phyloP scores from a whole-genome alignment of 2,329 filamentous ascomycete species.

The Talaromyces sp. region DNA sequence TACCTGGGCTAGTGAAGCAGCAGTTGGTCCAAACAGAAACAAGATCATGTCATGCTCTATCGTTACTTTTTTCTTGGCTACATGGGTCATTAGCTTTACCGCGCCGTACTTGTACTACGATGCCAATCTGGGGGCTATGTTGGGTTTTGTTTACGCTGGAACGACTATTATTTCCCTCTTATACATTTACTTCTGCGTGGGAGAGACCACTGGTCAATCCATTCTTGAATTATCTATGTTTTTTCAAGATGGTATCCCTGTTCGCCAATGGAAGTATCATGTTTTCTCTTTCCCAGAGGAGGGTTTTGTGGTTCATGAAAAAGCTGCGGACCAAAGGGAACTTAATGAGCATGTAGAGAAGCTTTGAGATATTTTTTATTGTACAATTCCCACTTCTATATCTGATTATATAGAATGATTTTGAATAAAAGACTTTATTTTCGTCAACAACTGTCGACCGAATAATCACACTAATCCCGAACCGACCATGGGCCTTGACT shows the following conservation, averaged over 20 bases:
- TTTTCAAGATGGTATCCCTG: slow-evolving; percentile 33
- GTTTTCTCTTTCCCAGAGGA: neutral
- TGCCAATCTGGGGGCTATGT: slow-evolving; percentile 26
- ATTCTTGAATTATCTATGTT: slow-evolving; percentile 33
- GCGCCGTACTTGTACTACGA: slow-evolving; percentile 31
- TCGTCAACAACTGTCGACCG: too few relatives aligned
- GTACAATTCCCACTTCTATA: neutral
- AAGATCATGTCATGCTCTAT: slow-evolving; percentile 43
- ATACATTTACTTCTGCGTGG: slow-evolving; percentile 36
- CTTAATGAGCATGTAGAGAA: neutral
- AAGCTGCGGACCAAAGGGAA: neutral
- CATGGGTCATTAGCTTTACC: slow-evolving; percentile 30
- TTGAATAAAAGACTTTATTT: neutral
- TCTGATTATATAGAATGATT: neutral
- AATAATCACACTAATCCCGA: too few relatives aligned
- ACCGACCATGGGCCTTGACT: too few relatives aligned
- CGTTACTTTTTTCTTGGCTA: slow-evolving; percentile 34
- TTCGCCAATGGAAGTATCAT: slow-evolving; percentile 22
- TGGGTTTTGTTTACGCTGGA: slow-evolving; percentile 30
- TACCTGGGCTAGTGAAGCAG: slow-evolving; percentile 43
- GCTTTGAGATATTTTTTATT: neutral
- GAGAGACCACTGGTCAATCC: slow-evolving; percentile 33
- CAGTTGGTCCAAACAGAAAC: slow-evolving; percentile 45
- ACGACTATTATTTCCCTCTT: slow-evolving; percentile 21
- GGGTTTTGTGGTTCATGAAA: neutral